Conservation (phyloP, 108 stramenopile genomes). For the Skeletonema potamos region DNA sequence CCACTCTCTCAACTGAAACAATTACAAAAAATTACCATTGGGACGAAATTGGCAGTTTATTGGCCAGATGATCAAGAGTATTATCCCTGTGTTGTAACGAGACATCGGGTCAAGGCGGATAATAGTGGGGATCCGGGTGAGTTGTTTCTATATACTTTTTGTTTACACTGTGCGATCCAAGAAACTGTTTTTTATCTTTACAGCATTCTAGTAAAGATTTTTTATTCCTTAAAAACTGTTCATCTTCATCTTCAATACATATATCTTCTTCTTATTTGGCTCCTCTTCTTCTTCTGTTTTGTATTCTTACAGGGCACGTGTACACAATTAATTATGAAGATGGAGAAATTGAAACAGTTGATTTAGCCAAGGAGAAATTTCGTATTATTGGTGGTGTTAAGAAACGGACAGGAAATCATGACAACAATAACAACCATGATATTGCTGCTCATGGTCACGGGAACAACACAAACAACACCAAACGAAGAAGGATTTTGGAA, state of each 20-base stretch:
- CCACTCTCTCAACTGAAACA: conserved; percentile 16
- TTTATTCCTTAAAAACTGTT: no score
- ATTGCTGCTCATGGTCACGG: conserved; percentile 12
- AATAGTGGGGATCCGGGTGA: background rate
- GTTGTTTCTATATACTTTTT: background rate
- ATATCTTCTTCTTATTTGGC: no score
- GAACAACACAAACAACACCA: background rate
- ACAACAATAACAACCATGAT: conserved; percentile 24
- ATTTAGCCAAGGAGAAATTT: conserved; percentile 54
- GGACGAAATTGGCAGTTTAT: conserved; percentile 42
- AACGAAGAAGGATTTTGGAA: conserved; percentile 30
- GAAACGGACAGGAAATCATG: conserved; percentile 22
- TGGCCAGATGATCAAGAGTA: conserved; percentile 39
- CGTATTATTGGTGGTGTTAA: conserved; percentile 25
- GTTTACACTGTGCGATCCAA: no score
- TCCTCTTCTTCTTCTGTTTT: no score
- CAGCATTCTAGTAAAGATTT: no score
- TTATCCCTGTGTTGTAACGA: conserved; percentile 22
- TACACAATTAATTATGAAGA: conserved; percentile 57
- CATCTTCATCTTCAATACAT: background rate
- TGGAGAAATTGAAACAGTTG: conserved; percentile 64
- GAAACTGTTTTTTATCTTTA: no score
- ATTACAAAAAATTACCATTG: conserved; percentile 43
- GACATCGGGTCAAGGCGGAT: background rate
- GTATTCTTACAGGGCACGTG: background rate